Base-by-base conservation (phyloP, 2,329 filamentous ascomycete genomes). In the Cercospora sojina region DNA sequence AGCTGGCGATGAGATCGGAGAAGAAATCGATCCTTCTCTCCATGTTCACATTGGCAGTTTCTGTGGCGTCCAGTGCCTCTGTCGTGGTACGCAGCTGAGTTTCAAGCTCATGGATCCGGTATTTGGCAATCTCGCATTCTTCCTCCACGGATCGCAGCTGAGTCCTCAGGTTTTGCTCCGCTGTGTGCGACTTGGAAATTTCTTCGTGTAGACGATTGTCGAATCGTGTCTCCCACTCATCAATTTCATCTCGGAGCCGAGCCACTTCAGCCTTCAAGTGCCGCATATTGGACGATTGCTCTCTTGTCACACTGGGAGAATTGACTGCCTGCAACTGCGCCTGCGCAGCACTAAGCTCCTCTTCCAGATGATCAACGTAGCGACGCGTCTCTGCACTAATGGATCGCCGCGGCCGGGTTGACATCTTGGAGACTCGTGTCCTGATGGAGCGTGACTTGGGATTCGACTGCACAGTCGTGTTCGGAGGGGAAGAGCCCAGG, bases 321-420 rank as follows among this genome's bases (percentile, higher is more conserved):
- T 76, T 79, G 57, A 78, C 72, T 16, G 78, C 75, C 23, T 79
- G 77, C 38, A 80, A 69, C 63, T 78, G 78, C 7, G 74, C 74
- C 51, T 83, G 79, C 10, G 78, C 76, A 16, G 79, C 74, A 18
- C 78, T 77, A 25, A 84, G 72, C 68, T 83, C 80, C 20, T 77
- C 74, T 64, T 84, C 83, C 12, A 84, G 79, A 71, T 83, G 81
- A 59, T 83, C 81, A 66, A 84, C 82, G 70, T 84, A 83, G 64
- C 79, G 77, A 27, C 79, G 76, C 9, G 78, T 77, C 66, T 82
- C 80, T 61, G 77, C 79, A 67, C 77, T 79, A 18, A 78, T 72
- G n/a, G 76, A 77, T 58, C 76, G 73, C 56, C 74, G 64, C 23
- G 71, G 70, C 35, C 69, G 57, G 31, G 25, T 64, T 35, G 60